A percentile compares a stretch with the other conserved stretches of the same genome.
These are phyloP conservation scores for Cystobasidium tubakii DNA, from an alignment of 768 basidiomycete genomes.

Conservation along the genomic window DNA sequence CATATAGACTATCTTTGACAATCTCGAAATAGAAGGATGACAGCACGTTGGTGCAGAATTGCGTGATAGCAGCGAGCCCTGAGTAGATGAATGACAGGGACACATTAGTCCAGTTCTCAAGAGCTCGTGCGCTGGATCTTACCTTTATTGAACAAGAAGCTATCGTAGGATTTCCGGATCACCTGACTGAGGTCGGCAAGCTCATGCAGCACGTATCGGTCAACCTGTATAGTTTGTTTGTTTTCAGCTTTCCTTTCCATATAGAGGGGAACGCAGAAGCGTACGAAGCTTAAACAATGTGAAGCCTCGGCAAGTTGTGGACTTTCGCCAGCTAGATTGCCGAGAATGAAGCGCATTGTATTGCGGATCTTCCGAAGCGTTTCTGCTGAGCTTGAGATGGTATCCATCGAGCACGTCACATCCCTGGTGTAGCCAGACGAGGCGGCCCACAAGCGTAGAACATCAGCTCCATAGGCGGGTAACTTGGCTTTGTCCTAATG, in stretches of 20 bases:
- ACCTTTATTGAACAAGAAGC: constrained; percentile 72
- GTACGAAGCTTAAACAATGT: constrained; percentile 12
- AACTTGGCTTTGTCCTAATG: constrained; percentile 62
- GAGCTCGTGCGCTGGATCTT: neutral
- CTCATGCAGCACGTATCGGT: constrained; percentile 80
- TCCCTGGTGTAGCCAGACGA: constrained; percentile 84
- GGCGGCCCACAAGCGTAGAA: constrained; percentile 83
- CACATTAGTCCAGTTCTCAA: neutral
- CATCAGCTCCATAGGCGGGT: constrained; percentile 77
- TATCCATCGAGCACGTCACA: constrained; percentile 72
- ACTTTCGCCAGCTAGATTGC: constrained; percentile 57
- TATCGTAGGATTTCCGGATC: constrained; percentile 65
- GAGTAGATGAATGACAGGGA: neutral
- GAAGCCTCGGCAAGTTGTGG: too few species aligned
- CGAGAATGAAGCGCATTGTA: constrained; percentile 76
- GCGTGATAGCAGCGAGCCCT: constrained; percentile 50
- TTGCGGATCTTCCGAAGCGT: constrained; percentile 77
- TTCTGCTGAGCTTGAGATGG: constrained; percentile 69
- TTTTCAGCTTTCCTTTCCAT: constrained; percentile 20
- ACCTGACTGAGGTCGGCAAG: constrained; percentile 64
- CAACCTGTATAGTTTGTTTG: constrained; percentile 59
- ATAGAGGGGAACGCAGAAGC: neutral
- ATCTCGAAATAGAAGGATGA: constrained; percentile 90
- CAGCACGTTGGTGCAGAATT: constrained; percentile 73
- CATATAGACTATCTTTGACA: constrained; percentile 82